These are phyloP conservation scores for Cytospora piceae DNA, from an alignment of 2,329 filamentous ascomycete species.

Conservation along the genomic window DNA sequence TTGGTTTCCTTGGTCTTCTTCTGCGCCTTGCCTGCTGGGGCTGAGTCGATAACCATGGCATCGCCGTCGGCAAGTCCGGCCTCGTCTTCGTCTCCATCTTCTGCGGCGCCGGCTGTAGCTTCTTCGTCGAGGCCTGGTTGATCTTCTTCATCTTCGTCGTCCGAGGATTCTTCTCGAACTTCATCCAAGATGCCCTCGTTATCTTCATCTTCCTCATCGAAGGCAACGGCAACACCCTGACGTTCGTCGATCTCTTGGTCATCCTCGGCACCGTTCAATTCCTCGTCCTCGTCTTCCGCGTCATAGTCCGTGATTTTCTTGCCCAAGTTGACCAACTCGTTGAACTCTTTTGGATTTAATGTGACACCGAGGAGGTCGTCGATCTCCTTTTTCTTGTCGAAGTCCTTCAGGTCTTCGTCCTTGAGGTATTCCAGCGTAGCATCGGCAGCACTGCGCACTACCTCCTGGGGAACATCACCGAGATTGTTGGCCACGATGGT, in stretches of 20 bases:
- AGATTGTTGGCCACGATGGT: constrained; percentile 87
- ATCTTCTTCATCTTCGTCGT: constrained; percentile 66
- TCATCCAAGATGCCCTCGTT: constrained; percentile 79
- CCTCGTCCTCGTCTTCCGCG: constrained; percentile 92
- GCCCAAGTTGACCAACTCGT: constrained; percentile 91
- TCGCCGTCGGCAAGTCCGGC: constrained; percentile 63
- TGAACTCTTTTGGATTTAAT: constrained; percentile 88
- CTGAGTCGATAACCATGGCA: constrained; percentile 82
- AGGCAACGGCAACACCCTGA: constrained; percentile 96
- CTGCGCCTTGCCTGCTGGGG: constrained; percentile 52
- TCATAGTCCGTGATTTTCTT: constrained; percentile 99
- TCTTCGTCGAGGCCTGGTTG: constrained; percentile 56
- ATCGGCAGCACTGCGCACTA: constrained; percentile 92
- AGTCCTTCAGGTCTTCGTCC: constrained; percentile 93
- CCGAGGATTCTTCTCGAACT: constrained; percentile 84
- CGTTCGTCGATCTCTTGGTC: constrained; percentile 86
- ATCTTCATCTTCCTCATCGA: constrained; percentile 89
- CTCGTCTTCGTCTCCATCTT: constrained; percentile 54
- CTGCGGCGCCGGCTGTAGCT: constrained; percentile 52
- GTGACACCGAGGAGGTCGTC: constrained; percentile 88
- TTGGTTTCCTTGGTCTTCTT: constrained; percentile 58
- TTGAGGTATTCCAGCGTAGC: constrained; percentile 90
- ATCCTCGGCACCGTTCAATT: constrained; percentile 71
- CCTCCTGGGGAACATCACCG: constrained; percentile 89
- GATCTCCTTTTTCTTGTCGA: constrained; percentile 97